A percentile compares a stretch with the other conserved stretches of the same genome.
Evolutionary conservation across 176 grass and related monocot species (phyloP).

Genomic region (Alloteropsis semialata): DNA sequence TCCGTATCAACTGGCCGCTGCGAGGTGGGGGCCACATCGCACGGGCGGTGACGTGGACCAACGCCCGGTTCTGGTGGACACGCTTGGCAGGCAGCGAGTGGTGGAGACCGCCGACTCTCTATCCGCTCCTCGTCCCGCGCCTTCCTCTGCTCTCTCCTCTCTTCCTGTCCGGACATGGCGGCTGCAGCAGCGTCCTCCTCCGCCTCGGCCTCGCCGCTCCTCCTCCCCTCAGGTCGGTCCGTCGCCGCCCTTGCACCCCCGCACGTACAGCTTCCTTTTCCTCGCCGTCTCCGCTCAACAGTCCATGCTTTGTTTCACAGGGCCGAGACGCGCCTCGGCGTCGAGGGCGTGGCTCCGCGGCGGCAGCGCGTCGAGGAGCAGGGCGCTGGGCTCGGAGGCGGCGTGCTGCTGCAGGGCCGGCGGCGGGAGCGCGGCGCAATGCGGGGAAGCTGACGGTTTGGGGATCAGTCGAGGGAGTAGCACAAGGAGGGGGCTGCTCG

Average conservation of each 20-base stretch:
- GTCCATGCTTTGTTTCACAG: slow-evolving; percentile 21
- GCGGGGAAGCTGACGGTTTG: not conserved
- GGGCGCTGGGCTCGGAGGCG: slow-evolving; percentile 5
- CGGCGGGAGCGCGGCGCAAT: not conserved
- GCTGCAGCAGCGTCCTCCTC: slow-evolving; percentile 34
- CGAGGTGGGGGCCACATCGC: not conserved
- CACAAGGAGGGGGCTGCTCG: slow-evolving; percentile 44
- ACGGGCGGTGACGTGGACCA: not conserved
- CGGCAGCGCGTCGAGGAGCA: slow-evolving; percentile 14
- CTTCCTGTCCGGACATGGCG: slow-evolving; percentile 12
- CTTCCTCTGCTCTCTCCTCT: not conserved
- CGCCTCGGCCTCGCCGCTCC: slow-evolving; percentile 56
- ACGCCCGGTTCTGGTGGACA: not conserved
- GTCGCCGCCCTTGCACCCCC: not conserved
- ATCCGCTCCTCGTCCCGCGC: not conserved
- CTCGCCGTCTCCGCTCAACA: not conserved
- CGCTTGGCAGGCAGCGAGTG: not conserved
- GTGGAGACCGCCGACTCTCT: not conserved
- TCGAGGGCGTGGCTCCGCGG: slow-evolving; percentile 16
- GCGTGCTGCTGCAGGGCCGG: slow-evolving; percentile 29
- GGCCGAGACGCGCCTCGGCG: slow-evolving; percentile 31
- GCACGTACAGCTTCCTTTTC: not conserved
- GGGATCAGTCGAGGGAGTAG: not conserved
- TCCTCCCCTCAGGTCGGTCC: slow-evolving; percentile 56
- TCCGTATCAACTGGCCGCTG: too few relatives aligned